These are phyloP conservation scores for Nakazawaea laoshanensis DNA, from an alignment of 805 yeast genomes.

Conservation along the genomic window DNA sequence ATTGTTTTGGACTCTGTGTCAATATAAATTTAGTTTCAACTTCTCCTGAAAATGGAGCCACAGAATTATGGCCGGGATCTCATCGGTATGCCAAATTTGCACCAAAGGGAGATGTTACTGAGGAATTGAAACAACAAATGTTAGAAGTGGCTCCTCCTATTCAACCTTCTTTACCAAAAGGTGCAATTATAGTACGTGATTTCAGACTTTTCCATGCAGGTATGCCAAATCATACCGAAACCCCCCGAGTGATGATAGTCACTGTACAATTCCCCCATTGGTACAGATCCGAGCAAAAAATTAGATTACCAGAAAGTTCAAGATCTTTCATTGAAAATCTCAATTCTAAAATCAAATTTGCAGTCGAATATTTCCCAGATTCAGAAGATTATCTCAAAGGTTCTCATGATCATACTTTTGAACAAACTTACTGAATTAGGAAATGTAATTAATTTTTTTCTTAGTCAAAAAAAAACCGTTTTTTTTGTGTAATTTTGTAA, in stretches of 20 bases:
- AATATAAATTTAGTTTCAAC: slow-evolving; percentile 6
- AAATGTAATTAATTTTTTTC: background rate
- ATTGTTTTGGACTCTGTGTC: slow-evolving; percentile 7
- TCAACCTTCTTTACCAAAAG: slow-evolving; percentile 6
- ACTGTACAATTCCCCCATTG: slow-evolving; percentile 8
- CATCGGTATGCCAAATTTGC: slow-evolving; percentile 5
- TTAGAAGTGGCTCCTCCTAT: background rate
- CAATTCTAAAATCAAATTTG: slow-evolving; percentile 1
- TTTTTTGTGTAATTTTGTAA: too few relatives aligned
- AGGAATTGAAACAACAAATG: background rate
- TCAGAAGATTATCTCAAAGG: slow-evolving; percentile 5
- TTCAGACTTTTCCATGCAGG: slow-evolving; percentile 9
- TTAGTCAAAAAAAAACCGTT: too few relatives aligned
- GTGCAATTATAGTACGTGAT: slow-evolving; percentile 7
- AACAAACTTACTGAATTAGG: slow-evolving; percentile 1
- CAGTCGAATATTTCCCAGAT: slow-evolving; percentile 5
- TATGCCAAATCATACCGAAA: slow-evolving; percentile 5
- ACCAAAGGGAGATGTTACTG: background rate
- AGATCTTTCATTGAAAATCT: background rate
- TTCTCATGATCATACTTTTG: slow-evolving; percentile 7
- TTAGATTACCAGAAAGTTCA: slow-evolving; percentile 3
- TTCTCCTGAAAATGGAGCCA: slow-evolving; percentile 4
- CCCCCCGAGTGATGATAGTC: slow-evolving; percentile 7
- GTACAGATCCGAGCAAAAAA: slow-evolving; percentile 3
- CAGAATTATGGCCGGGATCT: slow-evolving; percentile 8